Conservation (phyloP, 139 green algal species). For the Trebouxia sp. region DNA sequence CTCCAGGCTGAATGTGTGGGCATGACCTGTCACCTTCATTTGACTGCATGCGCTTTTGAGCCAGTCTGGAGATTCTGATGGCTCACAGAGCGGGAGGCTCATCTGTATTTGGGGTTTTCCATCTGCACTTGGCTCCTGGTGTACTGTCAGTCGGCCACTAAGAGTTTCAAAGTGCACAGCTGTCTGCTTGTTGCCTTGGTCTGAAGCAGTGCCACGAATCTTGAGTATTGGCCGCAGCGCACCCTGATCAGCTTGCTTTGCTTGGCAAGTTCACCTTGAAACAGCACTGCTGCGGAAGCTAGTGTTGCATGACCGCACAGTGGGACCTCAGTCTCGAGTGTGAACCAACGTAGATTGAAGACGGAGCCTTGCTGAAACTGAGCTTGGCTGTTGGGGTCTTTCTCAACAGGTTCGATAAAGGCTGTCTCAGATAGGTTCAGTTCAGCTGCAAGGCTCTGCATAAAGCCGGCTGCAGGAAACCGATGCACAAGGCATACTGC, state of each 20-base stretch:
- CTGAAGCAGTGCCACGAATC: not conserved
- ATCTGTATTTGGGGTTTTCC: not conserved
- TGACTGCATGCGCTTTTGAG: not conserved
- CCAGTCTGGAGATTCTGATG: not conserved
- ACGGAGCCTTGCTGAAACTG: not conserved
- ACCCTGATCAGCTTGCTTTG: too few relatives aligned
- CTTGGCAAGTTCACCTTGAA: too few relatives aligned
- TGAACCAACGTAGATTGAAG: conserved; percentile 67
- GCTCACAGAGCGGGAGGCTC: not conserved
- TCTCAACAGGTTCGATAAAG: conserved; percentile 50
- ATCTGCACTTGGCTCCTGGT: not conserved
- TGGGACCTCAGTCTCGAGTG: conserved; percentile 62
- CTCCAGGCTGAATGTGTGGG: too few relatives aligned
- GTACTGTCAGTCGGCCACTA: conserved; percentile 6
- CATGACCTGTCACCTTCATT: not conserved
- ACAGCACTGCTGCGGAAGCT: conserved; percentile 52
- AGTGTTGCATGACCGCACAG: conserved; percentile 80
- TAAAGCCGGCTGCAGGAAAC: not conserved
- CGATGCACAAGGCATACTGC: conserved; percentile 68
- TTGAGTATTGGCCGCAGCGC: too few relatives aligned
- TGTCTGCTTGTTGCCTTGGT: not conserved
- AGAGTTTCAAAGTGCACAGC: conserved; percentile 1
- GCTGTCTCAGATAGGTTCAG: conserved; percentile 84
- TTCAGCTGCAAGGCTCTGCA: conserved; percentile 64
- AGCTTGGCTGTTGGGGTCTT: not conserved